Evolutionary conservation across 2,329 filamentous ascomycete genomes (phyloP).

Genomic region (Monosporascus cannonballus): DNA sequence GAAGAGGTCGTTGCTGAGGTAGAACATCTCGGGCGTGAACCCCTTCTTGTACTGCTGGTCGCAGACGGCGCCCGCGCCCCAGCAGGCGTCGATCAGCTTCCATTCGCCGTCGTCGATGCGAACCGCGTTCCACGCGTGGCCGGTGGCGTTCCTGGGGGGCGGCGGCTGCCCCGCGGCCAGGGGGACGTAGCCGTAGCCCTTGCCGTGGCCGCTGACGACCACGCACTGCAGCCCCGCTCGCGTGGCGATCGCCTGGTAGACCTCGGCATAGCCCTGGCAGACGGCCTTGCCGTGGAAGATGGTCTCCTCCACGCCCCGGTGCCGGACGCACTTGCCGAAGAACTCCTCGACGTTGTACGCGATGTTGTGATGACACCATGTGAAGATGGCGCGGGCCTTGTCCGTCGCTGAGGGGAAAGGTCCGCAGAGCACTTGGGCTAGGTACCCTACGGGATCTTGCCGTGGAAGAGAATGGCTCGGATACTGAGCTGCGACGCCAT

Average conservation of each 20-base stretch:
- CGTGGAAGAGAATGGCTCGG: constrained; percentile 65
- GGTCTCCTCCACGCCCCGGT: constrained; percentile 64
- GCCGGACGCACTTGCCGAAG: constrained; percentile 63
- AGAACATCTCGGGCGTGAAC: constrained; percentile 61
- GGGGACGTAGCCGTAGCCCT: constrained; percentile 69
- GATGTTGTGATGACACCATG: constrained; percentile 93
- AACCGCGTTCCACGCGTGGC: constrained; percentile 92
- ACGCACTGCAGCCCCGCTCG: constrained; percentile 74
- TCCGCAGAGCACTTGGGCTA: constrained; percentile 71
- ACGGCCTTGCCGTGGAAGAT: constrained; percentile 76
- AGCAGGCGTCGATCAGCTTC: constrained; percentile 89
- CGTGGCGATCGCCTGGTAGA: constrained; percentile 72
- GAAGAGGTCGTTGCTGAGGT: constrained; percentile 68
- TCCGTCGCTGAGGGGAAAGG: constrained; percentile 80
- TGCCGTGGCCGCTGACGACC: constrained; percentile 73
- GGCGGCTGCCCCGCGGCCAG: constrained; percentile 57
- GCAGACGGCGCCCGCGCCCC: constrained; percentile 75
- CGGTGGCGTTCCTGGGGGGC: constrained; percentile 55
- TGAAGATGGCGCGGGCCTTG: constrained; percentile 88
- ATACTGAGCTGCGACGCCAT: constrained; percentile 70
- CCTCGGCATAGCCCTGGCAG: constrained; percentile 82
- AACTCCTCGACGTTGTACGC: constrained; percentile 76
- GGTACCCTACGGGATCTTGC: constrained; percentile 59
- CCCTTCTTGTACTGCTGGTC: constrained; percentile 55
- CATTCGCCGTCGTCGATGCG: constrained; percentile 79